Evolutionary conservation across 495 filamentous ascomycete species (phyloP).

Genomic region (Lasiosphaeria ovina): DNA sequence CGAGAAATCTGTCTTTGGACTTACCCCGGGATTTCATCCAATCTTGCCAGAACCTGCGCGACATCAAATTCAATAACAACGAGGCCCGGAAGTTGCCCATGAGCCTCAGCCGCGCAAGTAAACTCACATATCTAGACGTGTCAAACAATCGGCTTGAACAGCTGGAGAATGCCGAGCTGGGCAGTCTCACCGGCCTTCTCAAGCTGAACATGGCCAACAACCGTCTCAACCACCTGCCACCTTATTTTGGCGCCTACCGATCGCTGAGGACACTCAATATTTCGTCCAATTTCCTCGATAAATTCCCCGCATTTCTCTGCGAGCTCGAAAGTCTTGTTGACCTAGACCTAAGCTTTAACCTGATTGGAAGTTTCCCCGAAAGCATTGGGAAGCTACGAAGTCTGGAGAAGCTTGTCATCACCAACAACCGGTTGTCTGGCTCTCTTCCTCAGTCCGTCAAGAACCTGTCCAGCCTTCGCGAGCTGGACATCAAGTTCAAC

Average conservation of each 20-base stretch:
- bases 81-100: conserved; percentile 83
- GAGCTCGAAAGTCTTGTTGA: conserved; percentile 80
- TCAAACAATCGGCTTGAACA: conserved; percentile 91
- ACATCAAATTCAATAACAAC: conserved; percentile 92
- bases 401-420: conserved; percentile 88
- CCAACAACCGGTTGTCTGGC: conserved; percentile 84
- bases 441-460: conserved; percentile 68
- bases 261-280: conserved; percentile 79
- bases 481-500: conserved; percentile 94
- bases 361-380: conserved; percentile 69
- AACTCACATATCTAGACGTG: conserved; percentile 84
- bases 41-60: conserved; percentile 82
- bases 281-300: conserved; percentile 85
- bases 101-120: conserved; percentile 77
- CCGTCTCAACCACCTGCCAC: conserved; percentile 69
- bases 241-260: conserved; percentile 75
- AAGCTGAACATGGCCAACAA: conserved; percentile 95
- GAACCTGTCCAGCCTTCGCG: conserved; percentile 72
- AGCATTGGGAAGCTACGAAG: conserved; percentile 73
- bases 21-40: conserved; percentile 97
- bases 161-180: conserved; percentile 77
- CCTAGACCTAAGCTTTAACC: conserved; percentile 96
- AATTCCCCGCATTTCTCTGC: conserved; percentile 82
- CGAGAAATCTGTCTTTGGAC: conserved; percentile 85
- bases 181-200: conserved; percentile 61